Evolutionary conservation across 2,329 filamentous ascomycete genomes (phyloP).

Genomic region (Aspergillus niger): DNA sequence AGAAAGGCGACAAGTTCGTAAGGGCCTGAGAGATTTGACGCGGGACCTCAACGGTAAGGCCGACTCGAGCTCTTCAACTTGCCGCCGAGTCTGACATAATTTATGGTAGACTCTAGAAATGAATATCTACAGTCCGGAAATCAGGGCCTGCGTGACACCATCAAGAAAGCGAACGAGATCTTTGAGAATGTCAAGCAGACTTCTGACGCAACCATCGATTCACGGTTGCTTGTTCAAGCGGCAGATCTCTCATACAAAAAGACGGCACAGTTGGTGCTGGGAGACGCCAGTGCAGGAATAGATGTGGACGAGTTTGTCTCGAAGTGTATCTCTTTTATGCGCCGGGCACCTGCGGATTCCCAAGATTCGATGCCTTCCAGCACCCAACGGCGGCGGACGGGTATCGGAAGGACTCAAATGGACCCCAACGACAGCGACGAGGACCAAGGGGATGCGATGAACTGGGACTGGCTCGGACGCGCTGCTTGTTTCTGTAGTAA

Average conservation of each 20-base stretch:
- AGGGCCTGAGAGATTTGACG: constrained; percentile 68
- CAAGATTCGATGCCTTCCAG: constrained; percentile 48
- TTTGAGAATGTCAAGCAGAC: constrained; percentile 79
- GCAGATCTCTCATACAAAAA: constrained; percentile 81
- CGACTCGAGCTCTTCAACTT: not conserved
- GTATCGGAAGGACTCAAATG: constrained; percentile 34
- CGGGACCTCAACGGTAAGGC: constrained; percentile 59
- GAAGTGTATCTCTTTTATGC: constrained; percentile 88
- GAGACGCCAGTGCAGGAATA: constrained; percentile 71
- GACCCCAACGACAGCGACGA: constrained; percentile 65
- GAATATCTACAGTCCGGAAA: constrained; percentile 70
- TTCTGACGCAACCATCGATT: constrained; percentile 85
- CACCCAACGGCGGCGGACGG: constrained; percentile 43
- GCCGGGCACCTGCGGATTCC: constrained; percentile 60
- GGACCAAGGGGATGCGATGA: constrained; percentile 73
- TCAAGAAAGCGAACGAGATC: constrained; percentile 66
- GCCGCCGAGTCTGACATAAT: not conserved
- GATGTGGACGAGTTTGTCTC: constrained; percentile 91
- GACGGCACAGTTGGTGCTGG: constrained; percentile 71
- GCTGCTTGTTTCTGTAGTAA: constrained; percentile 74
- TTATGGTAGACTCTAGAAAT: constrained; percentile 63
- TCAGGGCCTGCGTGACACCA: constrained; percentile 63
- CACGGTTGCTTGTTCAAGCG: constrained; percentile 77
- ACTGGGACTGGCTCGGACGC: constrained; percentile 82
- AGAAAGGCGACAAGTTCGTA: constrained; percentile 70